A percentile compares a stretch with the other conserved stretches of the same genome.
phyloP scores from a whole-genome alignment of 2,329 filamentous ascomycete genomes.

The Pseudocercospora cruenta region DNA sequence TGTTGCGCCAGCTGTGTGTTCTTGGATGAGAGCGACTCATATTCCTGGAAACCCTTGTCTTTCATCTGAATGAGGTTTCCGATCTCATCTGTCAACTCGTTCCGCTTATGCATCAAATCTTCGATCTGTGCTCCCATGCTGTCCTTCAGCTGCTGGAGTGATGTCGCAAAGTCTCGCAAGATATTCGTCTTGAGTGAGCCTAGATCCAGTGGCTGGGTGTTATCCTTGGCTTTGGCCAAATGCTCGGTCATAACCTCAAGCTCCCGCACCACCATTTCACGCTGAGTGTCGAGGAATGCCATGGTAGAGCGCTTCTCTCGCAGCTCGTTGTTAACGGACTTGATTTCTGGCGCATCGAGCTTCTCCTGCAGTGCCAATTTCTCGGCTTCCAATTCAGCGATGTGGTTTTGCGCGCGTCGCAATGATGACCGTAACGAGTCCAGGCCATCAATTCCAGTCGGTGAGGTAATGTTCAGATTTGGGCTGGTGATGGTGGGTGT shows the following conservation, averaged over 20 bases:
- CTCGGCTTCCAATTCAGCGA: conserved; percentile 83
- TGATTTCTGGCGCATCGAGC: conserved; percentile 64
- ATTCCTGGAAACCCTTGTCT: conserved; percentile 91
- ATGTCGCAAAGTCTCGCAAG: conserved; percentile 64
- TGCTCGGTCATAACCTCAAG: conserved; percentile 87
- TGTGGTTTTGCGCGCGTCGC: conserved; percentile 42
- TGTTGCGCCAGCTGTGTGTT: conserved; percentile 92
- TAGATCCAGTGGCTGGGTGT: conserved; percentile 77
- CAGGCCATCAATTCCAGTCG: conserved; percentile 26
- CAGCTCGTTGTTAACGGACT: conserved; percentile 82
- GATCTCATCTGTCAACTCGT: conserved; percentile 83
- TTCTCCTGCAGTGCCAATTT: conserved; percentile 60
- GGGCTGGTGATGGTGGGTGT: conserved; percentile 26
- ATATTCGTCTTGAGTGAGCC: conserved; percentile 68
- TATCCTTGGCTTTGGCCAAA: conserved; percentile 82
- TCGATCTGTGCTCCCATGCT: conserved; percentile 76
- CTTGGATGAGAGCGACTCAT: conserved; percentile 90
- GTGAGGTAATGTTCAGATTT: conserved; percentile 28
- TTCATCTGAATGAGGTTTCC: conserved; percentile 80
- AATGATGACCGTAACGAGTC: conserved; percentile 28
- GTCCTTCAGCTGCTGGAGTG: conserved; percentile 74
- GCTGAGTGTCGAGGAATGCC: conserved; percentile 88
- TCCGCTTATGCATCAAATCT: conserved; percentile 85
- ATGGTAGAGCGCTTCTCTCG: conserved; percentile 95
- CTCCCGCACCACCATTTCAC: conserved; percentile 92